A percentile compares a stretch with the other conserved stretches of the same genome.
These are phyloP conservation scores for Cerrena zonata DNA, from an alignment of 1,284 basidiomycete genomes.

Conservation along the genomic window DNA sequence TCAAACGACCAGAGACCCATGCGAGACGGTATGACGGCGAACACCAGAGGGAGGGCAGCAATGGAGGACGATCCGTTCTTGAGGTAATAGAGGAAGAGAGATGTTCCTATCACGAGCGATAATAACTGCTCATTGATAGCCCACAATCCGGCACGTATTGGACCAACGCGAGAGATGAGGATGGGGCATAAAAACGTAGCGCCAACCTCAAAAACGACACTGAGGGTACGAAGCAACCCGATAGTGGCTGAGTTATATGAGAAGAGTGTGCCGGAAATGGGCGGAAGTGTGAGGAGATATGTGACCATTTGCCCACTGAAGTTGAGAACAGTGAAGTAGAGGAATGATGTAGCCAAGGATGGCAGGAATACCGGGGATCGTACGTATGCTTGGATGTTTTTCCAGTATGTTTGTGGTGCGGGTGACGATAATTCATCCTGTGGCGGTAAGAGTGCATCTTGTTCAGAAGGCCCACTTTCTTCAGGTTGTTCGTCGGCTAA, in stretches of 20 bases:
- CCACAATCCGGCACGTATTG: constrained; percentile 45
- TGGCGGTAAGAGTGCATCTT: neutral
- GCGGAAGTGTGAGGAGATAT: constrained; percentile 33
- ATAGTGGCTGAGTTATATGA: constrained; percentile 46
- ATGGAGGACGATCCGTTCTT: constrained; percentile 32
- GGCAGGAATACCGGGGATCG: constrained; percentile 41
- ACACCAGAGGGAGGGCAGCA: constrained; percentile 35
- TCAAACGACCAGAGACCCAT: constrained; percentile 51
- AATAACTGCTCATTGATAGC: constrained; percentile 33
- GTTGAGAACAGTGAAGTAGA: constrained; percentile 33
- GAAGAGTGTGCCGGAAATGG: constrained; percentile 18
- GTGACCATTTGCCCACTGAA: constrained; percentile 48
- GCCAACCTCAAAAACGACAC: constrained; percentile 38
- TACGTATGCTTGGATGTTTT: constrained; percentile 24
- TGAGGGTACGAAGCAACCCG: constrained; percentile 47
- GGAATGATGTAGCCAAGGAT: constrained; percentile 42
- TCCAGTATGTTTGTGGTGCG: neutral
- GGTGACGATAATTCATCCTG: neutral
- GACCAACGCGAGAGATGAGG: constrained; percentile 36
- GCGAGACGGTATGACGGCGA: constrained; percentile 37
- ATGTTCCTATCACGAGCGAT: neutral
- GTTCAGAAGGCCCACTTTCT: neutral
- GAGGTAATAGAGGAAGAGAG: neutral
- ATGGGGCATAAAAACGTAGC: constrained; percentile 43
- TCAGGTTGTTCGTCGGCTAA: neutral